A percentile compares a stretch with the other conserved stretches of the same genome.
These are phyloP conservation scores for Boletus patriciae DNA, from an alignment of 768 basidiomycete species.

Conservation along the genomic window DNA sequence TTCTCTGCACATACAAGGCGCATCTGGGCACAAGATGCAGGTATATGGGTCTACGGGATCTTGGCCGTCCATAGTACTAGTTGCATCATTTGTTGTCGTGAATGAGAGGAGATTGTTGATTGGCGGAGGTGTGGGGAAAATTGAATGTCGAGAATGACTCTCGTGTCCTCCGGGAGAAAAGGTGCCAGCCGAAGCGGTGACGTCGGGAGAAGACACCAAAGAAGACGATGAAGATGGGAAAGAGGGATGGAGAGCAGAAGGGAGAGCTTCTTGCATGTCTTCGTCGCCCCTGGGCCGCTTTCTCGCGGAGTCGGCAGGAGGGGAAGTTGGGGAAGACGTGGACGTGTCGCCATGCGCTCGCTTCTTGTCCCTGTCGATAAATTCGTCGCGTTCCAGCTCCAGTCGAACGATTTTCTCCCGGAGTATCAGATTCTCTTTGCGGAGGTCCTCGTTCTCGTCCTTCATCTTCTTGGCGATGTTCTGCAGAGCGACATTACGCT, in stretches of 20 bases:
- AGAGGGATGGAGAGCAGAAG: slow-evolving; percentile 22
- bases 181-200: slow-evolving; percentile 26
- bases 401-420: slow-evolving; percentile 48
- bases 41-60: slow-evolving; percentile 33
- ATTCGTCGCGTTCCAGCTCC: slow-evolving; percentile 38
- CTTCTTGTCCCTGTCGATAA: slow-evolving; percentile 49
- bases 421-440: slow-evolving; percentile 63
- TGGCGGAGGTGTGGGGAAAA: slow-evolving; percentile 31
- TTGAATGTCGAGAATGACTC: slow-evolving; percentile 24
- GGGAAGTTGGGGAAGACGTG: slow-evolving; percentile 27
- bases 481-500: slow-evolving; percentile 83
- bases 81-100: slow-evolving; percentile 33
- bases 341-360: slow-evolving; percentile 56
- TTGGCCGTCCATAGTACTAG: slow-evolving; percentile 35
- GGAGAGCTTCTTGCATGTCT: slow-evolving; percentile 21
- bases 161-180: slow-evolving; percentile 36
- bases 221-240: slow-evolving; percentile 45
- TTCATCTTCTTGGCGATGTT: slow-evolving; percentile 80
- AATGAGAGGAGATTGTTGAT: slow-evolving; percentile 38
- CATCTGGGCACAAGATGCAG: slow-evolving; percentile 77
- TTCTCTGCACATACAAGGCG: slow-evolving; percentile 78
- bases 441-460: slow-evolving; percentile 79
- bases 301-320: slow-evolving; percentile 26
- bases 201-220: slow-evolving; percentile 52
- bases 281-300: slow-evolving; percentile 40